Base-by-base conservation (phyloP, 177 flowering plant genomes). In the Telopea speciosissima region DNA sequence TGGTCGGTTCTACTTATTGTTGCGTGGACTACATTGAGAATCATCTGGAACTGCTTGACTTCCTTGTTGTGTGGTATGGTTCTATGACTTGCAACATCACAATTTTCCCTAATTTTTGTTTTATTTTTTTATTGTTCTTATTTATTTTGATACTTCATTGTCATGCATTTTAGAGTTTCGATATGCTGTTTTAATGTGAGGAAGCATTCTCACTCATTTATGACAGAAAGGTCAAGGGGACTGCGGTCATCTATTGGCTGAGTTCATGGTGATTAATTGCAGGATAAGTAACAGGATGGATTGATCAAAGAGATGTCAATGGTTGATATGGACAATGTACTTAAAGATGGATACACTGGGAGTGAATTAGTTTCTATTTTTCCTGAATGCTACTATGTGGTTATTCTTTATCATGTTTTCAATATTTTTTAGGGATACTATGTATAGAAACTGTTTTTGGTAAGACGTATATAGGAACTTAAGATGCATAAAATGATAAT, bases 61-160 rank as follows among this genome's bases (percentile, higher is more conserved):
- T 87, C 78, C 97, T 96, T 63, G 99, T 91, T 61, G 91, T 86
- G 24, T 87, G 98, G 99, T 93, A 83, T 82, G 82, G 22, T 72
- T 74, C 60, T 52, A 24, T 28, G 16, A 54, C 58, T 40, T 33
- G 65, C 19, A 40, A 36, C 14, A 33, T 58, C 8, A 58, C 61
- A 24, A 58, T 58, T 58, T 58, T 21, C 61, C 40, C 31, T 28
- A 2, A 28, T 28, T 28, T 36, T 36, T 36, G 0, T 36, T 36
- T 36, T 4, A 36, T 5, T 36, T 36, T 0, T 36, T 36, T 36
- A 36, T 36, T 36, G 2, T n/a, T 16, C 2, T 21, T 16, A 54
- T 21, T 16, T 21, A 1, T 13, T 49, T 49, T 49, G 7, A 12
- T 49, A 49, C 19, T 49, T 14, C 54, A 12, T 49, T 49, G 19